phyloP scores from a whole-genome alignment of 2,329 filamentous ascomycete genomes.

The Epichloe sylvatica region DNA sequence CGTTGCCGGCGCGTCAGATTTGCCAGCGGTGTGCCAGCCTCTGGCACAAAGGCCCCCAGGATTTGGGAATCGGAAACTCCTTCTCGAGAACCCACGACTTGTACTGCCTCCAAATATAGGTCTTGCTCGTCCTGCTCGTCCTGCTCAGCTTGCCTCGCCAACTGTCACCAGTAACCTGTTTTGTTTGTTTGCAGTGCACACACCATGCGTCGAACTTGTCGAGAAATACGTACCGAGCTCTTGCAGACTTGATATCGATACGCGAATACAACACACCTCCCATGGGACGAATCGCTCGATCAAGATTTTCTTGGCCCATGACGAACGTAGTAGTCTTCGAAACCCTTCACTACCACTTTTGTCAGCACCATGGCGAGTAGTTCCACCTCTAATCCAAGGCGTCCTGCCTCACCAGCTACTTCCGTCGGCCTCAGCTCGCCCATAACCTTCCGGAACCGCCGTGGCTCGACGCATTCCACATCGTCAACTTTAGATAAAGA shows the following conservation, averaged over 20 bases:
- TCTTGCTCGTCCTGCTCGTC: not conserved
- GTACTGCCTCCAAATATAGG: not conserved
- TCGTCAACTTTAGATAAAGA: slow-evolving; percentile 47
- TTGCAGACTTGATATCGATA: slow-evolving; percentile 4
- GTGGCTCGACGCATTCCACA: slow-evolving; percentile 27
- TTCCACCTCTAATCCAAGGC: slow-evolving; percentile 16
- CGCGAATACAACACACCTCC: not conserved
- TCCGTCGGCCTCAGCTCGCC: slow-evolving; percentile 16
- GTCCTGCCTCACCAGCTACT: slow-evolving; percentile 15
- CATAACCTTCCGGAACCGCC: slow-evolving; percentile 19
- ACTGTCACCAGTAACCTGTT: not conserved
- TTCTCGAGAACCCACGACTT: not conserved
- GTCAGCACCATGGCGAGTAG: slow-evolving; percentile 16
- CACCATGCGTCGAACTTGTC: slow-evolving; percentile 6
- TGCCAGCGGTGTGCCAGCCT: not conserved
- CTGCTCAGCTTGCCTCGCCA: not conserved
- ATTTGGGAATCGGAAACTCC: not conserved
- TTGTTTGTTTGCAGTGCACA: not conserved
- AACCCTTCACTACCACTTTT: not conserved
- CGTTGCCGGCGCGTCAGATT: not conserved
- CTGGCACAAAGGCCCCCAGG: not conserved
- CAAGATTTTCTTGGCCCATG: not conserved
- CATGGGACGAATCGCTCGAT: slow-evolving; percentile 1
- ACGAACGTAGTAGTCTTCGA: slow-evolving; percentile 6
- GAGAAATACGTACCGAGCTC: slow-evolving; percentile 1